These are phyloP conservation scores for Penicillium janthinellum DNA, from an alignment of 2,329 filamentous ascomycete species.

Conservation along the genomic window DNA sequence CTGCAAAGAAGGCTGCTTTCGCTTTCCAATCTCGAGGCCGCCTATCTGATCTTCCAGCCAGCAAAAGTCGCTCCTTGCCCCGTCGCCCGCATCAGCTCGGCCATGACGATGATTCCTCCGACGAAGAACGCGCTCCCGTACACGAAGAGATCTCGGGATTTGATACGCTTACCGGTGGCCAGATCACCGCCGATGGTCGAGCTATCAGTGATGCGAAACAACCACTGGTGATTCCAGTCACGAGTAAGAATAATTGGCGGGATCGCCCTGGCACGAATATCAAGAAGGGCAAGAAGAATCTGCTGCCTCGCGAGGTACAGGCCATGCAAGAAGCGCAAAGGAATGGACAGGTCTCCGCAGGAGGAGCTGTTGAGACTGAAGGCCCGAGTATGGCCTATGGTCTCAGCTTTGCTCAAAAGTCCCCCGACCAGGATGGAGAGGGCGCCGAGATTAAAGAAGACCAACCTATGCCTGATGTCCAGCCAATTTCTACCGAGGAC, in stretches of 20 bases:
- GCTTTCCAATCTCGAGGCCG: conserved; percentile 33
- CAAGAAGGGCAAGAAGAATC: conserved; percentile 63
- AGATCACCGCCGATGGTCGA: conserved; percentile 42
- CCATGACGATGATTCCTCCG: conserved; percentile 61
- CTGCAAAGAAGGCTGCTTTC: conserved; percentile 36
- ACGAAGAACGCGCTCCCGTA: conserved; percentile 33
- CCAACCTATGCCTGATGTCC: conserved; percentile 33
- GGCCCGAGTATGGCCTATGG: conserved; percentile 56
- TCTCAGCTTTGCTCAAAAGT: conserved; percentile 52
- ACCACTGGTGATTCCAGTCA: conserved; percentile 75
- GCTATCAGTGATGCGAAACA: conserved; percentile 49
- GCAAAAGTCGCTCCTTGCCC: conserved; percentile 26
- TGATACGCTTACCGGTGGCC: conserved; percentile 48
- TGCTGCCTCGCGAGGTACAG: conserved; percentile 60
- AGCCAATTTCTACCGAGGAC: conserved; percentile 14
- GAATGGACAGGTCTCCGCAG: conserved; percentile 35
- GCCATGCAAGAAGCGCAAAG: conserved; percentile 48
- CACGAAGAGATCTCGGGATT: conserved; percentile 57
- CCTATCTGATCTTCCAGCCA: conserved; percentile 18
- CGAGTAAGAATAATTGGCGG: conserved; percentile 78
- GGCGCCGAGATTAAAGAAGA: conserved; percentile 26
- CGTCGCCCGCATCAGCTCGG: conserved; percentile 34
- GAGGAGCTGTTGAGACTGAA: conserved; percentile 49
- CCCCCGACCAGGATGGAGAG: conserved; percentile 18
- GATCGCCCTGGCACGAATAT: conserved; percentile 43